Evolutionary conservation across 768 basidiomycete species (phyloP), one percentile per base, ranked within the genome.

Genomic region (Amanita pallidorosea): DNA sequence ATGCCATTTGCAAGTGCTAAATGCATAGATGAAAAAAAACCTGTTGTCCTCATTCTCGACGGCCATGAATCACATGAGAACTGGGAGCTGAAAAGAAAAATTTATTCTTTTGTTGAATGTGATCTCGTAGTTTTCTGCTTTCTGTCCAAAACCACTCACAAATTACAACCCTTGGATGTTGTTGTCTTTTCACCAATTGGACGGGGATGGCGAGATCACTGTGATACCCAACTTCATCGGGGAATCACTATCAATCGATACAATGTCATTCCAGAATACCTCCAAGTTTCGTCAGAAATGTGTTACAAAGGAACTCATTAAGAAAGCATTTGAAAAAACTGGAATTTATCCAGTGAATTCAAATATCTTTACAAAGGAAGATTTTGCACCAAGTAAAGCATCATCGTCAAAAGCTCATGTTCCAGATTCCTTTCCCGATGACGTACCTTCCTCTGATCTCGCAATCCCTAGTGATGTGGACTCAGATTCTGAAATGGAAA

Each of bases 91-190:
- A n/a, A n/a, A n/a, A n/a, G n/a, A n/a, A n/a, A n/a, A n/a, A n/a
- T n/a, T n/a, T n/a, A n/a, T n/a, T n/a, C n/a, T n/a, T n/a, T n/a
- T n/a, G n/a, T n/a, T n/a, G n/a, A n/a, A n/a, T n/a, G n/a, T n/a
- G n/a, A n/a, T n/a, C n/a, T n/a, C n/a, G n/a, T n/a, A n/a, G n/a
- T n/a, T n/a, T n/a, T n/a, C n/a, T n/a, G n/a, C n/a, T n/a, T n/a
- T n/a, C n/a, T n/a, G n/a, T n/a, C n/a, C n/a, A n/a, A n/a, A n/a
- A n/a, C n/a, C n/a, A n/a, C n/a, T n/a, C 31, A 74, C 47, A 52
- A 57, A 13, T 65, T 73, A 1, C 75, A 76, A 57, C 72, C 73
- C 0, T 66, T 70, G 33, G 67, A 76, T 59, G 69, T 75, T 54
- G 69, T 67, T 1, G 62, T 66, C n/a, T 75, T 75, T 56, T 63